Percentiles rank a stretch among this genome's conserved stretches.
These are phyloP conservation scores for Hirsutella thompsonii DNA, from an alignment of 2,329 filamentous ascomycete species.

Conservation along the genomic window DNA sequence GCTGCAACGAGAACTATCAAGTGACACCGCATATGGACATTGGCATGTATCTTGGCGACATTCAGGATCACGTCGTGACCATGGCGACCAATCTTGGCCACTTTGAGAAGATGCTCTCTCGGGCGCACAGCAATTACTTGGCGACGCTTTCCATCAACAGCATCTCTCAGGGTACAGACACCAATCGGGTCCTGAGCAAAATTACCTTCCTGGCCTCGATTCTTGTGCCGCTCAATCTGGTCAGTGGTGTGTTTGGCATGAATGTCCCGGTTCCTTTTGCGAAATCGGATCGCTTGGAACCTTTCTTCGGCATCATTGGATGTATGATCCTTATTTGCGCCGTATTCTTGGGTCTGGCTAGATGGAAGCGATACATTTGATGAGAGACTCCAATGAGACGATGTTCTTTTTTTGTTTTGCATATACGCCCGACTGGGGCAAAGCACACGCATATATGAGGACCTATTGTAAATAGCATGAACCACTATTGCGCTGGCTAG, in stretches of 20 bases:
- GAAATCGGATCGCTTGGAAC: conserved; percentile 35
- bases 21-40: conserved; percentile 95
- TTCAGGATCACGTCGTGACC: conserved; percentile 97
- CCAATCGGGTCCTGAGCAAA: conserved; percentile 84
- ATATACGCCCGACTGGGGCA: too few species aligned
- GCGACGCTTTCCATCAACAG: conserved; percentile 89
- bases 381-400: background rate
- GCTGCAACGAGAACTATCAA: conserved; percentile 94
- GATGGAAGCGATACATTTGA: conserved; percentile 33
- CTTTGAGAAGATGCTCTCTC: conserved; percentile 94
- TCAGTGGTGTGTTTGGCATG: conserved; percentile 82
- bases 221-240: conserved; percentile 87
- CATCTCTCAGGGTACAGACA: conserved; percentile 74
- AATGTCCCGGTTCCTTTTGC: conserved; percentile 64
- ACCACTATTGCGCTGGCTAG: too few species aligned
- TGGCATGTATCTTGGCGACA: conserved; percentile 89
- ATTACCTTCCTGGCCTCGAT: conserved; percentile 91
- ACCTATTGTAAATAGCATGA: too few species aligned
- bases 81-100: conserved; percentile 96
- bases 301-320: conserved; percentile 38
- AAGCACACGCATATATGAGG: too few species aligned
- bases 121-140: conserved; percentile 90
- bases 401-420: background rate
- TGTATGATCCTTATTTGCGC: conserved; percentile 41
- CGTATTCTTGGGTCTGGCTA: conserved; percentile 31